Conservation (phyloP, 352 stramenopile species). For the Phytopythium oedochilum region DNA sequence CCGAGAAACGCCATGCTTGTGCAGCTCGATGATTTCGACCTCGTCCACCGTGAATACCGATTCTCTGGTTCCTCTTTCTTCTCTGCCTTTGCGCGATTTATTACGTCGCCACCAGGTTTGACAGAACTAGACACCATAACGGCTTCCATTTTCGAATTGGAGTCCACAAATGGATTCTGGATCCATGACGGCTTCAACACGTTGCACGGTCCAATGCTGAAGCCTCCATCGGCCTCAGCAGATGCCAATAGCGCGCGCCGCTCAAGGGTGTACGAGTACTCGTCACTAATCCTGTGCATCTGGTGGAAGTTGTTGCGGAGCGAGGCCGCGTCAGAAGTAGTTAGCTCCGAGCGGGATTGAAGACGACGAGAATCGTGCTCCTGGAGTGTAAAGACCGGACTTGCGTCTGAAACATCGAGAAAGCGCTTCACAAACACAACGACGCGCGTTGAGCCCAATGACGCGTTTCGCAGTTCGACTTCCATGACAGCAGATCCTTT, state of each 20-base stretch:
- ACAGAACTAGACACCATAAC: constrained; percentile 29
- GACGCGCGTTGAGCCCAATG: constrained; percentile 16
- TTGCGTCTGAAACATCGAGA: constrained; percentile 12
- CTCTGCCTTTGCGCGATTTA: neutral
- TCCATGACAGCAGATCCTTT: constrained; percentile 9
- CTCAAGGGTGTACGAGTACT: constrained; percentile 69
- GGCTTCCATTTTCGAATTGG: constrained; percentile 45
- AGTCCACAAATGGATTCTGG: constrained; percentile 42
- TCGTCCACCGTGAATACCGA: neutral
- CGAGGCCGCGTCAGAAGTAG: constrained; percentile 11
- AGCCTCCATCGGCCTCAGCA: constrained; percentile 9
- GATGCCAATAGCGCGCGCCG: constrained; percentile 27
- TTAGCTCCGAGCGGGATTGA: too few relatives aligned
- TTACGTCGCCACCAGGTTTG: constrained; percentile 8
- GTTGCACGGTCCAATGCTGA: constrained; percentile 24
- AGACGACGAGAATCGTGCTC: too few relatives aligned
- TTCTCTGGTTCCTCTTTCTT: neutral
- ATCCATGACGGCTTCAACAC: constrained; percentile 45
- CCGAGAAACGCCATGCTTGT: constrained; percentile 32
- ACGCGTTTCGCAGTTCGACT: constrained; percentile 22
- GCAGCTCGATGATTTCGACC: neutral
- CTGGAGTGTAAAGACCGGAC: neutral
- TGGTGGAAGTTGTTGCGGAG: constrained; percentile 42
- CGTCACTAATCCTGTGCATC: constrained; percentile 62
- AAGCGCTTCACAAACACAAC: constrained; percentile 33